Conservation (phyloP, 192 early-diverging fungal species). For the Podila horticola region DNA sequence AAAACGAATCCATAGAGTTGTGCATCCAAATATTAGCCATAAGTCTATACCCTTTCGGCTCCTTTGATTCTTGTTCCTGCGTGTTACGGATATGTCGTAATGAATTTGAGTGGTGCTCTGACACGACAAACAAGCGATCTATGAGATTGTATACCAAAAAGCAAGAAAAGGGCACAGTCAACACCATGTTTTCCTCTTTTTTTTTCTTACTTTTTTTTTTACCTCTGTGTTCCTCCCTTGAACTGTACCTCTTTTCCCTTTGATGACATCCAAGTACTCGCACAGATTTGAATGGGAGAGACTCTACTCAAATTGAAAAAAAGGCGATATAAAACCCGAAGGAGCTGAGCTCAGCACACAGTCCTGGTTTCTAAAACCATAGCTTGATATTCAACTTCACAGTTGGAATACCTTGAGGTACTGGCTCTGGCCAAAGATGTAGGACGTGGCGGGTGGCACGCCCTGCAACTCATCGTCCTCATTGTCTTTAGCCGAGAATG, state of each 20-base stretch:
- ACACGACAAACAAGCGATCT: conserved; percentile 69
- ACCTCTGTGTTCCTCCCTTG: too few species aligned
- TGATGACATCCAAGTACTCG: conserved; percentile 70
- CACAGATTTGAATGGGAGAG: conserved; percentile 69
- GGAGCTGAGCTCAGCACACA: too few species aligned
- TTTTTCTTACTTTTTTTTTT: not conserved
- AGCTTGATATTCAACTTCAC: too few species aligned
- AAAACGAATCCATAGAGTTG: not conserved
- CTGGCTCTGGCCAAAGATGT: conserved; percentile 44
- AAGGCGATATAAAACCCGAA: too few species aligned
- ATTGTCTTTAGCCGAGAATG: conserved; percentile 48
- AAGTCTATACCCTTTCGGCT: conserved; percentile 23
- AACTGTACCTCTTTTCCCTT: conserved; percentile 66
- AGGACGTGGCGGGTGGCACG: conserved; percentile 34
- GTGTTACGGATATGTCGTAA: conserved; percentile 14
- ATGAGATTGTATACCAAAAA: not conserved
- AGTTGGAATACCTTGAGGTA: conserved; percentile 50
- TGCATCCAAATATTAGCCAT: not conserved
- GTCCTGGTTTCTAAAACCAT: too few species aligned
- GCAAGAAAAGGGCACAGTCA: not conserved
- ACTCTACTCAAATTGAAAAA: conserved; percentile 51
- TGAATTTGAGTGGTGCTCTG: conserved; percentile 54
- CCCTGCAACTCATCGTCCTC: conserved; percentile 45
- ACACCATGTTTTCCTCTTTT: too few species aligned
- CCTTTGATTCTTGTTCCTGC: conserved; percentile 11